Base-by-base conservation (phyloP, 2,329 filamentous ascomycete species). In the Beauveria pseudobassiana region DNA sequence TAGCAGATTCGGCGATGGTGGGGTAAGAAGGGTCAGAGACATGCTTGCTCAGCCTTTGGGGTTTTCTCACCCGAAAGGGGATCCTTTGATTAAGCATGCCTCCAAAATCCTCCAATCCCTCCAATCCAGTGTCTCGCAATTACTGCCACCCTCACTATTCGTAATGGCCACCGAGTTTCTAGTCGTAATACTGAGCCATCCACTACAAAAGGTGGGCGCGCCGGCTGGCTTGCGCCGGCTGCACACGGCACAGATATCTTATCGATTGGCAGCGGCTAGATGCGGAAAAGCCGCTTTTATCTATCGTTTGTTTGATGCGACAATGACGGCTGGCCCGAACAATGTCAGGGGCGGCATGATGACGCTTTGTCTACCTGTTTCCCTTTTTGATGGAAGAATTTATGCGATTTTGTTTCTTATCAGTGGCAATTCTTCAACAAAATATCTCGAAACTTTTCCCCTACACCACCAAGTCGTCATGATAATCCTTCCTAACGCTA, bases 241-340 rank as follows among this genome's bases (percentile, higher is more conserved):
- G 67, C 63, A 62, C 50, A 63, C 70, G 70, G 70, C 69, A 69
- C 62, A 68, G 64, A 51, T n/a, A 1, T 12, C 62, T 67, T 65
- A 64, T 69, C 63, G 63, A 67, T 67, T 59, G 58, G 14, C 10
- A 8, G 40, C 49, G 49, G 58, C 49, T 53, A 60, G 49, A 40
- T 46, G 28, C 58, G 58, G 58, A 34, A 18, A 60, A 46, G 58
- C 45, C 5, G 16, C 30, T 34, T 34, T 12, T 14, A 5, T 12
- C 5, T 24, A 24, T 24, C 22, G 3, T 24, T 24, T 24, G 12
- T 14, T 34, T 22, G 4, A 26, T 54, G 51, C 22, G 42, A 34
- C 40, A 12, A 38, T 38, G 12, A 12, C 54, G 20, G 24, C 10
- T 22, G 26, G 43, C 12, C 30, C 5, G 5, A 34, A 34, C 30